Evolutionary conservation across 176 grass and related monocot genomes (phyloP), one percentile per base, ranked within the genome.

Genomic region (Hyparrhenia diplandra): DNA sequence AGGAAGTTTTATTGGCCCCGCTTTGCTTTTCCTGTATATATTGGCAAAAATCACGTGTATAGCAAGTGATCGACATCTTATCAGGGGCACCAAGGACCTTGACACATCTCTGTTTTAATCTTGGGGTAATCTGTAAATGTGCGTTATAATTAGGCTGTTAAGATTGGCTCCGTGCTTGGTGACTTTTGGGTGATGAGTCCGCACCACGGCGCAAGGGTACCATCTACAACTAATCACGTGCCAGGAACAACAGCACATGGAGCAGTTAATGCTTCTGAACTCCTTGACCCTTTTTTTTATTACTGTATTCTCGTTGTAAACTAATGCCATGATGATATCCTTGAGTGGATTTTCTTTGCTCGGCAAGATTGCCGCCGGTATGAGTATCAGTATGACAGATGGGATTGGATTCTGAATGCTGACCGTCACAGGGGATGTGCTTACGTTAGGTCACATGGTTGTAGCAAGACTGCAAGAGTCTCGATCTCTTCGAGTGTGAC

Each of bases 161-260:
- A 57, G 61, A 57, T 65, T 25, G 25, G 57, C 18, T 64, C 30
- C 75, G 28, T 69, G 23, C 30, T 13, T 32, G 36, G 61, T 63
- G 69, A 75, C 81, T 80, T 80, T 81, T 9, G 25, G 54, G 13
- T 39, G 62, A 42, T 45, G 1, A 18, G 40, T 72, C 42, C 8
- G 69, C 41, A 10, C 25, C 8, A 72, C 7, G 69, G 69, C 69
- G 13, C 23, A 2, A 49, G 42, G 42, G 69, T 31, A 80, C 23
- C 61, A 30, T 69, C 39, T 75, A 70, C n/a, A n/a, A n/a, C 39
- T 75, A 64, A 70, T 27, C 87, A 73, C 55, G 66, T 89, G 78
- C 27, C 29, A 42, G 65, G 78, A 72, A 78, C 87, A 82, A 29
- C n/a, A 82, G 78, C 87, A 85, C 87, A 85, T 89, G 83, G 71